phyloP scores from a whole-genome alignment of 768 basidiomycete genomes.

The Xerocomus brunneocitrinus region DNA sequence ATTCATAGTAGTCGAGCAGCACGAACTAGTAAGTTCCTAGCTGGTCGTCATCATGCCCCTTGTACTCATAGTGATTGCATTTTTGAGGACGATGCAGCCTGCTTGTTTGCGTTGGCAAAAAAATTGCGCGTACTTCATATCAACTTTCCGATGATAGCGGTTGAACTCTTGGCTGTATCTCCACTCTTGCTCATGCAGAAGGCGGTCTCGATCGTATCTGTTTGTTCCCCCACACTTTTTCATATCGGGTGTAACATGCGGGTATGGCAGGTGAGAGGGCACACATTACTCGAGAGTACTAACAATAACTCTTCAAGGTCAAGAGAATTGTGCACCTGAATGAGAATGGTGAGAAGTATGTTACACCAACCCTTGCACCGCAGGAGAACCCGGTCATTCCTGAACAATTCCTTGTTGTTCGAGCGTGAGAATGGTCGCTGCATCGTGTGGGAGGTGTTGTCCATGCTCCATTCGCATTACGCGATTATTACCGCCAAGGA shows the following conservation, averaged over 20 bases:
- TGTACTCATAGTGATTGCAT: too few relatives aligned
- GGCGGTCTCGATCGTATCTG: slow-evolving; percentile 42
- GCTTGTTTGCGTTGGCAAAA: slow-evolving; percentile 41
- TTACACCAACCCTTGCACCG: slow-evolving; percentile 38
- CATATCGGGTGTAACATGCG: slow-evolving; percentile 66
- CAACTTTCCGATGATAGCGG: slow-evolving; percentile 38
- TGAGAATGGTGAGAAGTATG: slow-evolving; percentile 36
- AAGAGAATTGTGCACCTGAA: slow-evolving; percentile 35
- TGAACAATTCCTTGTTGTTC: slow-evolving; percentile 67
- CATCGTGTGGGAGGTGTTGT: neutral
- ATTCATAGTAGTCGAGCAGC: slow-evolving; percentile 53
- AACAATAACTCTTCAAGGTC: slow-evolving; percentile 36
- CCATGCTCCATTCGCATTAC: neutral
- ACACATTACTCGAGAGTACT: neutral
- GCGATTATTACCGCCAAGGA: too few relatives aligned
- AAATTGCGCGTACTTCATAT: slow-evolving; percentile 57
- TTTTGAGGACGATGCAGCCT: slow-evolving; percentile 16
- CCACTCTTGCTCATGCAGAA: slow-evolving; percentile 26
- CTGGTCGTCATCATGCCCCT: neutral
- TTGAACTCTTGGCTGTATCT: slow-evolving; percentile 15
- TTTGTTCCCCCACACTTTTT: slow-evolving; percentile 47
- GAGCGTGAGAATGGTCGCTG: slow-evolving; percentile 14
- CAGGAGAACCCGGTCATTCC: slow-evolving; percentile 68
- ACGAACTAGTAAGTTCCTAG: slow-evolving; percentile 38
- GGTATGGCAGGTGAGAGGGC: slow-evolving; percentile 61